Evolutionary conservation across 2,329 filamentous ascomycete genomes (phyloP).

Genomic region (Ascocoryne sarcoides): DNA sequence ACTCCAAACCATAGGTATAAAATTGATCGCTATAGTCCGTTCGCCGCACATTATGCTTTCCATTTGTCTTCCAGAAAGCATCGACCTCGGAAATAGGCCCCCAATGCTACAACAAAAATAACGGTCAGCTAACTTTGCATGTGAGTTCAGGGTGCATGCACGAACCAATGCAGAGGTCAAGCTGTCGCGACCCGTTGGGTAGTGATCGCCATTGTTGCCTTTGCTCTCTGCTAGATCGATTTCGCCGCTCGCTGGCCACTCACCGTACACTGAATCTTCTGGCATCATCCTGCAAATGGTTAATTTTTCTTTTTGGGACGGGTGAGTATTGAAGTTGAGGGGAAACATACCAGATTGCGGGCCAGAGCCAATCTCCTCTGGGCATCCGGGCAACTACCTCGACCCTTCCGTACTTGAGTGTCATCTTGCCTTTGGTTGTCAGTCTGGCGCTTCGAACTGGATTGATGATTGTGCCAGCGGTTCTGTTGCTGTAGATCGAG

Average conservation of each 20-base stretch:
- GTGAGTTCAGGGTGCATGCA: too few relatives aligned
- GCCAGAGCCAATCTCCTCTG: slow-evolving; percentile 76
- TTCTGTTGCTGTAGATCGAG: slow-evolving; percentile 59
- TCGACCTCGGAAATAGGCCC: slow-evolving; percentile 42
- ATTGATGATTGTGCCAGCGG: slow-evolving; percentile 67
- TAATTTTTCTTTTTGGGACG: too few relatives aligned
- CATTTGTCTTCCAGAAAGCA: slow-evolving; percentile 4
- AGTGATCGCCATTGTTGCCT: slow-evolving; percentile 69
- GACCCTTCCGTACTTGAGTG: slow-evolving; percentile 69
- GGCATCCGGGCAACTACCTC: slow-evolving; percentile 71
- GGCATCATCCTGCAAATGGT: slow-evolving; percentile 62
- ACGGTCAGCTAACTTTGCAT: too few relatives aligned
- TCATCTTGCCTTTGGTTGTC: slow-evolving; percentile 58
- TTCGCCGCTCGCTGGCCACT: slow-evolving; percentile 70
- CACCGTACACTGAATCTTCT: slow-evolving; percentile 57
- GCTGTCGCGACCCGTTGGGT: slow-evolving; percentile 55
- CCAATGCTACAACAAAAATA: too few relatives aligned
- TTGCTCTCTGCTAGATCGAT: slow-evolving; percentile 74
- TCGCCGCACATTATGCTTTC: slow-evolving; percentile 31
- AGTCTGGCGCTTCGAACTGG: slow-evolving; percentile 69
- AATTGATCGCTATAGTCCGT: slow-evolving; percentile 33
- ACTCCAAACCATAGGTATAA: slow-evolving; percentile 72
- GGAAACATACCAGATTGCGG: slow-evolving; percentile 56
- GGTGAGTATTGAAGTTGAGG: too few relatives aligned
- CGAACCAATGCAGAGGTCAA: slow-evolving; percentile 22